Evolutionary conservation across 2,329 filamentous ascomycete genomes (phyloP).

Genomic region (Scleromitrula shiraiana): DNA sequence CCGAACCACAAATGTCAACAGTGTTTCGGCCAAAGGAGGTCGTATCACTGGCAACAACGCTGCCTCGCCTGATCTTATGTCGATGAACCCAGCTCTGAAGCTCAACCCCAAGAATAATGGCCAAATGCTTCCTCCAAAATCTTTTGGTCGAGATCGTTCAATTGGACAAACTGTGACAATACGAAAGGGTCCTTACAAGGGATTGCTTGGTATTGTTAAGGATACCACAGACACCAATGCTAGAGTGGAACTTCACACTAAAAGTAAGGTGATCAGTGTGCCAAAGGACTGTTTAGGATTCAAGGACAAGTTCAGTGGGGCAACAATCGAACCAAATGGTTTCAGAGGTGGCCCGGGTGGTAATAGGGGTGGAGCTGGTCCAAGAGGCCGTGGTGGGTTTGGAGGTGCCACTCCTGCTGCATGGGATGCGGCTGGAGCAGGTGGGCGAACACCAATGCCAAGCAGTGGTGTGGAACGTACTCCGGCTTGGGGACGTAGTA

Average conservation of each 20-base stretch:
- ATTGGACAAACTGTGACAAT: constrained; percentile 90
- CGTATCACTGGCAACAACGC: constrained; percentile 51
- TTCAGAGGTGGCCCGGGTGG: constrained; percentile 29
- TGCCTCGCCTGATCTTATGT: constrained; percentile 68
- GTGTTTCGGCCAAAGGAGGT: constrained; percentile 89
- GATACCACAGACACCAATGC: constrained; percentile 82
- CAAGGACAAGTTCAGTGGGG: constrained; percentile 76
- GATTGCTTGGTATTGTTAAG: constrained; percentile 88
- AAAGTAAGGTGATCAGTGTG: constrained; percentile 83
- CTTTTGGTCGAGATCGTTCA: constrained; percentile 70
- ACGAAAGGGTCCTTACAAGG: constrained; percentile 82
- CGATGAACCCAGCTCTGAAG: constrained; percentile 89
- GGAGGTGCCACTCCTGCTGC: constrained; percentile 40
- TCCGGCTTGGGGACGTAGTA: constrained; percentile 70
- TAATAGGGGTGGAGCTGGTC: constrained; percentile 31
- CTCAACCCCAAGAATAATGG: constrained; percentile 51
- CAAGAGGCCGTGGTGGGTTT: constrained; percentile 36
- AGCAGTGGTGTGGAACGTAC: constrained; percentile 55
- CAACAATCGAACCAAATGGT: constrained; percentile 61
- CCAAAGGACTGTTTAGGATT: constrained; percentile 74
- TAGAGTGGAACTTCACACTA: constrained; percentile 87
- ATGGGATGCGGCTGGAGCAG: constrained; percentile 43
- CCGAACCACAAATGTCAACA: constrained; percentile 76
- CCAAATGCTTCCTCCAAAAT: constrained; percentile 59
- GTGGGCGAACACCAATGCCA: constrained; percentile 61